phyloP scores from a whole-genome alignment of 441 rosid genomes.

The Euphorbia corollata region DNA sequence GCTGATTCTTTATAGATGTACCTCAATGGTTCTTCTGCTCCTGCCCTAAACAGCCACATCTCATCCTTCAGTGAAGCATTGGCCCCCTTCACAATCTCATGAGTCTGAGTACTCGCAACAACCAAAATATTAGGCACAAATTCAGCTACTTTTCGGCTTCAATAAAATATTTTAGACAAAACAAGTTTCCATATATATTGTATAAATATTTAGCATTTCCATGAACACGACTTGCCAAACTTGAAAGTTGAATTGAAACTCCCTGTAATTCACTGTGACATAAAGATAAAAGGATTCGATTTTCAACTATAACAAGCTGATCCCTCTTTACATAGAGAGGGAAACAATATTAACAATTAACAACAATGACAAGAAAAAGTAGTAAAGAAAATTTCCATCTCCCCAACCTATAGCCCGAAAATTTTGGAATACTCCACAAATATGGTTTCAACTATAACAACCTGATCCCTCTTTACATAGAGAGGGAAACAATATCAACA shows the following conservation, averaged over 20 bases:
- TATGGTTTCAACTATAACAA: background rate
- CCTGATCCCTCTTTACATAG: background rate
- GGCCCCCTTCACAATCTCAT: slow-evolving; percentile 59
- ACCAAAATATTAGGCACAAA: slow-evolving; percentile 25
- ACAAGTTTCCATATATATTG: background rate
- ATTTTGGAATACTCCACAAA: too few relatives aligned
- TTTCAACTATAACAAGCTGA: background rate
- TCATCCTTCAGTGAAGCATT: slow-evolving; percentile 38
- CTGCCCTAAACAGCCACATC: slow-evolving; percentile 46
- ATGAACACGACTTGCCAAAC: background rate
- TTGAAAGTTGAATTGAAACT: background rate
- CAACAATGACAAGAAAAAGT: too few relatives aligned
- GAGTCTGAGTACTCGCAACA: slow-evolving; percentile 43
- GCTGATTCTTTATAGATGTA: slow-evolving; percentile 30
- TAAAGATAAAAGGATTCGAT: background rate
- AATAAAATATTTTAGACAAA: background rate
- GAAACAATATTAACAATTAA: background rate
- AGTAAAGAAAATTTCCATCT: too few relatives aligned
- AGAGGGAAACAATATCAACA: background rate
- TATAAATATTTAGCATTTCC: slow-evolving; percentile 1
- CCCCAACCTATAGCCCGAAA: too few relatives aligned
- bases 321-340: background rate
- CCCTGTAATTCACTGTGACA: background rate
- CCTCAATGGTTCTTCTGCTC: slow-evolving; percentile 33
- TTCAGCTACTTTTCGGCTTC: background rate